phyloP scores from a whole-genome alignment of 164 flowering plant species.

The Stephania japonica region DNA sequence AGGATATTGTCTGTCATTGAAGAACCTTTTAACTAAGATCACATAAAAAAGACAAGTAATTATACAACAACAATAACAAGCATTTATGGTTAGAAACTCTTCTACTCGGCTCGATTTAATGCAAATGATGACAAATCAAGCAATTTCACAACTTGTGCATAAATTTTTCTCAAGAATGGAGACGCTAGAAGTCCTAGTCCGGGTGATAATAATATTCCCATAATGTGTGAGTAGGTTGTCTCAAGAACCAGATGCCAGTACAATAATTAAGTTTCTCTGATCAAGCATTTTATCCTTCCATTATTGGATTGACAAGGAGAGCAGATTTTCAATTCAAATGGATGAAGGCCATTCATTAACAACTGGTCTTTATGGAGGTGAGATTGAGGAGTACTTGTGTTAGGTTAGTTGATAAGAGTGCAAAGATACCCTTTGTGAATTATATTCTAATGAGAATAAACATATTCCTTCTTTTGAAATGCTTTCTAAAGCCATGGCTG shows the following conservation, averaged over 20 bases:
- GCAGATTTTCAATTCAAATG: not conserved
- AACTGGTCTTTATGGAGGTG: not conserved
- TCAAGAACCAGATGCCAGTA: conserved; percentile 4
- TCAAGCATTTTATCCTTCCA: conserved; percentile 2
- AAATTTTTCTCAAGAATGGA: no score
- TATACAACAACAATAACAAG: no score
- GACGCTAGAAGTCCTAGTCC: not conserved
- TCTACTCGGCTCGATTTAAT: no score
- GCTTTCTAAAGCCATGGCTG: not conserved
- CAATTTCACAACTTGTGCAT: not conserved
- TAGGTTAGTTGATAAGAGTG: not conserved
- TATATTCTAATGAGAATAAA: not conserved
- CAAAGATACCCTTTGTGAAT: not conserved
- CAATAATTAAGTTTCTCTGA: not conserved
- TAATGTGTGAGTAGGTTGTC: not conserved
- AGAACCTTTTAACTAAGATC: not conserved
- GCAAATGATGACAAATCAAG: not conserved
- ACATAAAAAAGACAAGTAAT: no score
- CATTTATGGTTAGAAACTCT: no score
- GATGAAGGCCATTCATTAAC: not conserved
- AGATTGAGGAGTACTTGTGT: not conserved
- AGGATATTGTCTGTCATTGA: not conserved
- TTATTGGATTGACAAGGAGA: not conserved
- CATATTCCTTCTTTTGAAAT: not conserved
- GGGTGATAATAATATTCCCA: conserved; percentile 8